Evolutionary conservation across 352 stramenopile species (phyloP), one percentile per base, ranked within the genome.

Genomic region (Globisporangium polare): DNA sequence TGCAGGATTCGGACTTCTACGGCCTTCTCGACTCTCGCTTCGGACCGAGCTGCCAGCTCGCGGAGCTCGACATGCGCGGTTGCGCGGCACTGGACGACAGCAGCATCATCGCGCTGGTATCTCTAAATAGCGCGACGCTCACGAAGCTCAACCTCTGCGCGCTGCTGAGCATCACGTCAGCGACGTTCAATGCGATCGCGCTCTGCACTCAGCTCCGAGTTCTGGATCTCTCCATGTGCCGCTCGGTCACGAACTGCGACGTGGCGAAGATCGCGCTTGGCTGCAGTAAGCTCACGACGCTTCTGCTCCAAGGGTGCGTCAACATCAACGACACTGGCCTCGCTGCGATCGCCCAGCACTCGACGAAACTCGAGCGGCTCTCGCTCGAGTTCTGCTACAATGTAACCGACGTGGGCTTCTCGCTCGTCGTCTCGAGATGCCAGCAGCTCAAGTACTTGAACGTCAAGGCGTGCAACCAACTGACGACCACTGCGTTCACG

Each of bases 311-410:
- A 57, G 83, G 78, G 27, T 92, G 84, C 24, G 73, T 88, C 12
- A 69, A 79, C 42, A 63, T 97, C 26, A 84, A 82, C 22, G 87
- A 97, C 65, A 55, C 55, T 10, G 80, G 74, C 5, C 56, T 92
- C 2, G 35, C 66, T 22, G 66, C 70, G 5, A 67, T 91, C 26
- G 75, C 80, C 5, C 20, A 62, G 33, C 65, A 75, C 45, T 75
- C 69, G 10, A 51, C 10, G 4, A 64, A 63, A 12, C 63, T 97
- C 3, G 58, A 76, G 49, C 66, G 57, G n/a, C 62, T 97, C 7
- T 90, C 89, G n/a, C 73, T 97, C 26, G 75, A 89, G 35, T 97
- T 95, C 71, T 97, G 88, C 74, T 86, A 88, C 71, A 86, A 90
- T 37, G 77, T 97, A 42, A 95, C 87, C 0, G 86, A 95, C 60